phyloP scores from a whole-genome alignment of 805 yeast genomes.

The Wickerhamomyces bovis region DNA sequence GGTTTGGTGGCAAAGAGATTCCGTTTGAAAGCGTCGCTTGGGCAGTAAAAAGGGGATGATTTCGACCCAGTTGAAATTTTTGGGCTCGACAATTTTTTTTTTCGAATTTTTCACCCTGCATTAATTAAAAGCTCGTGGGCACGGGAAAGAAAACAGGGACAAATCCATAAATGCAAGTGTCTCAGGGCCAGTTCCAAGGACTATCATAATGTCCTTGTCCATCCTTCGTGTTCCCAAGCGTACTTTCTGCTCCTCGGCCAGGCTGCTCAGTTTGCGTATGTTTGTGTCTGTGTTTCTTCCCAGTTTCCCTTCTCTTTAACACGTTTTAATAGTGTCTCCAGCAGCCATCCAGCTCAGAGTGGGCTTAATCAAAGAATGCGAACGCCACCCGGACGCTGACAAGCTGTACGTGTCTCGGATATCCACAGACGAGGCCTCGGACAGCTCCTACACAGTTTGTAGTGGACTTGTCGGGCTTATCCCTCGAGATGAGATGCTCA shows the following conservation, averaged over 20 bases:
- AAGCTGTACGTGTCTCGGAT: slow-evolving; percentile 52
- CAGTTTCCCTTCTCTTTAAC: not conserved
- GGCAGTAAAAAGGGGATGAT: not conserved
- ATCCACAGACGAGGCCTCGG: slow-evolving; percentile 1
- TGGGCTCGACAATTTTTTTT: not conserved
- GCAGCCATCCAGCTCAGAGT: slow-evolving; percentile 31
- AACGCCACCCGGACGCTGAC: slow-evolving; percentile 51
- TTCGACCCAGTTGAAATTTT: too few species aligned
- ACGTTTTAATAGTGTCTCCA: slow-evolving; percentile 8
- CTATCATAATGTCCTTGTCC: not conserved
- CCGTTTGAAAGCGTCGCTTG: not conserved
- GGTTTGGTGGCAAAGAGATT: not conserved
- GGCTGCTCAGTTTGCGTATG: not conserved
- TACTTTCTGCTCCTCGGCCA: not conserved
- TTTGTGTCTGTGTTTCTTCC: not conserved
- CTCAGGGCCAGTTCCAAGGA: too few species aligned
- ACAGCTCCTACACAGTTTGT: slow-evolving; percentile 39
- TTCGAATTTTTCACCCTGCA: not conserved
- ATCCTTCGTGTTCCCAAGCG: not conserved
- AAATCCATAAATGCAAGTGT: too few species aligned
- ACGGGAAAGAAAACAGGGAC: too few species aligned
- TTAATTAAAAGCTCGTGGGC: too few species aligned
- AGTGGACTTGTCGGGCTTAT: slow-evolving; percentile 50
- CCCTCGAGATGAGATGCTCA: slow-evolving; percentile 32
- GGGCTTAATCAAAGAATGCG: slow-evolving; percentile 42